Percentiles rank a stretch among this genome's conserved stretches.
Evolutionary conservation across 2,329 filamentous ascomycete species (phyloP).

Genomic region (Juglanconis sp.): DNA sequence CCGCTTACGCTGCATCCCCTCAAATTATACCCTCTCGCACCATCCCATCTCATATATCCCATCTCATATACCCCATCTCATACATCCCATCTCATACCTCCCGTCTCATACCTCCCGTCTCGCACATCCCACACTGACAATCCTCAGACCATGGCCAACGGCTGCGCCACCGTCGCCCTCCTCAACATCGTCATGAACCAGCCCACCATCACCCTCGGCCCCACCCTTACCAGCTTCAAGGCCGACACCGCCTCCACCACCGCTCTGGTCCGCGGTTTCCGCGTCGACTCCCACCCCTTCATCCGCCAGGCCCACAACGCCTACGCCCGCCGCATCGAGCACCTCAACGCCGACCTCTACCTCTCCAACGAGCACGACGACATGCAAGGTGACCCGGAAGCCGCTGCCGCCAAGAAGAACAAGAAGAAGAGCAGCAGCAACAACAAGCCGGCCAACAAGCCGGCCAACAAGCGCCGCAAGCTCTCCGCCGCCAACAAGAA

Average conservation of each 20-base stretch:
- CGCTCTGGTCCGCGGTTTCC: conserved; percentile 71
- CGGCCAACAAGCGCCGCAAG: not conserved
- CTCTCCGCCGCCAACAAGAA: conserved; percentile 14
- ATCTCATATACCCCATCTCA: no score
- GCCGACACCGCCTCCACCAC: conserved; percentile 64
- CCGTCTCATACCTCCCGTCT: conserved; percentile 12
- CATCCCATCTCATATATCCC: no score
- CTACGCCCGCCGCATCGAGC: conserved; percentile 76
- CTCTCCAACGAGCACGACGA: conserved; percentile 55
- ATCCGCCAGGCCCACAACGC: conserved; percentile 85
- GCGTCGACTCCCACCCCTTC: conserved; percentile 70
- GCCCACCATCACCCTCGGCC: conserved; percentile 62
- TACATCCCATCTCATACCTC: conserved; percentile 45
- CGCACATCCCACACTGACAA: conserved; percentile 14
- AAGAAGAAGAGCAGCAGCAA: conserved; percentile 24
- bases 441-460: not conserved
- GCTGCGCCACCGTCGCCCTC: conserved; percentile 88
- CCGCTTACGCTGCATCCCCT: no score
- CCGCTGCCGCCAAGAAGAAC: conserved; percentile 26
- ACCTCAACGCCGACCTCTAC: conserved; percentile 67
- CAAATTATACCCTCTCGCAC: no score
- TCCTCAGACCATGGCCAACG: conserved; percentile 69
- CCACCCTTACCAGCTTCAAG: conserved; percentile 70
- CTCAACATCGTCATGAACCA: conserved; percentile 93
- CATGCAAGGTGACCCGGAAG: conserved; percentile 22